phyloP scores from a whole-genome alignment of 2,329 filamentous ascomycete genomes.

The Xylaria sp. region DNA sequence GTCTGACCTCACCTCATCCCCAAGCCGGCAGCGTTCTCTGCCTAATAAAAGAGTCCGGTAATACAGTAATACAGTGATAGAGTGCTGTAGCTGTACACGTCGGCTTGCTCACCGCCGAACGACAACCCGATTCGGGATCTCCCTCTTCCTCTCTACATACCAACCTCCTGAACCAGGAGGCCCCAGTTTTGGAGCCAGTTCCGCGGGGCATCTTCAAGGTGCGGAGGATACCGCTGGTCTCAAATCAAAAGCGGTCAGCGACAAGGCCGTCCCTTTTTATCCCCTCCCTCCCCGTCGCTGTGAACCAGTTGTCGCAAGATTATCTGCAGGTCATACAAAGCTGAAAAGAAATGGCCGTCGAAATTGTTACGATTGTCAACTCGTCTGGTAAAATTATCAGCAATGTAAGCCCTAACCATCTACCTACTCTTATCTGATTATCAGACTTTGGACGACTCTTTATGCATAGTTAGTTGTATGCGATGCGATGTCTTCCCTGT shows the following conservation, averaged over 20 bases:
- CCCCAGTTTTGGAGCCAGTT: conserved; percentile 23
- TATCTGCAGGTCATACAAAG: conserved; percentile 21
- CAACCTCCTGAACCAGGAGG: conserved; percentile 30
- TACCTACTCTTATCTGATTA: conserved; percentile 8
- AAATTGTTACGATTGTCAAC: conserved; percentile 49
- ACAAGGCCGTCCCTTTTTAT: conserved; percentile 30
- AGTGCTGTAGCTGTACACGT: conserved; percentile 9
- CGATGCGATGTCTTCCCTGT: conserved; percentile 26
- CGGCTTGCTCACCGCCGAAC: conserved; percentile 34
- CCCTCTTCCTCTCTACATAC: background rate
- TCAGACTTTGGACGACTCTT: conserved; percentile 1
- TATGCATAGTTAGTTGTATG: conserved; percentile 17
- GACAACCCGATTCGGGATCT: conserved; percentile 12
- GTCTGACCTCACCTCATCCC: conserved; percentile 17
- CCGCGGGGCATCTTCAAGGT: conserved; percentile 22
- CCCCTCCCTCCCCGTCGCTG: conserved; percentile 20
- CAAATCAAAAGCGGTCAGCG: conserved; percentile 32
- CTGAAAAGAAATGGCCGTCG: conserved; percentile 43
- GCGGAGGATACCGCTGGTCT: conserved; percentile 12
- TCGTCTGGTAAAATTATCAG: conserved; percentile 50
- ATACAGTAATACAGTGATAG: conserved; percentile 13
- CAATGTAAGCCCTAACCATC: conserved; percentile 45
- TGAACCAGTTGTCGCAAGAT: conserved; percentile 21
- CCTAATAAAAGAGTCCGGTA: background rate
- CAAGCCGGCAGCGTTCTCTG: background rate